Conservation (phyloP, 1,284 basidiomycete species). For the Austropuccinia psidii region DNA sequence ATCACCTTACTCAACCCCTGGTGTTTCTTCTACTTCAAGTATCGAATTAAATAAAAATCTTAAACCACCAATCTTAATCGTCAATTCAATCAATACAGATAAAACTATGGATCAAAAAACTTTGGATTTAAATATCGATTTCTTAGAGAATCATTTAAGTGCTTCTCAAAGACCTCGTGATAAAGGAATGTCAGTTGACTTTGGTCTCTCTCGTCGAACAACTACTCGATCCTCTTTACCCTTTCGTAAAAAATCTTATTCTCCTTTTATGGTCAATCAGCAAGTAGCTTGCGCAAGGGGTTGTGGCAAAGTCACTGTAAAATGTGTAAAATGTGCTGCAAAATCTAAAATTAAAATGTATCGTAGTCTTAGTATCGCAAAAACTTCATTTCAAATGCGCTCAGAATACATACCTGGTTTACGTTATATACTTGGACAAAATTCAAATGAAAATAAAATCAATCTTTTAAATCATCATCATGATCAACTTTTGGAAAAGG, state of each 20-base stretch:
- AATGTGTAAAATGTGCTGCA: conserved; percentile 31
- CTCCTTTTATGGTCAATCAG: conserved; percentile 8
- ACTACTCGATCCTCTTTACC: conserved; percentile 12
- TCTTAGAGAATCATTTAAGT: too few relatives aligned
- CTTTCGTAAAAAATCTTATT: conserved; percentile 8
- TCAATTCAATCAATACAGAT: too few relatives aligned
- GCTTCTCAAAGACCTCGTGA: neutral
- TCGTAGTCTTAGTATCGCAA: conserved; percentile 20
- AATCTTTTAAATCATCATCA: neutral
- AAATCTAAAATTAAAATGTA: conserved; percentile 21
- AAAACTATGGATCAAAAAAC: too few relatives aligned
- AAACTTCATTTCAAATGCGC: neutral
- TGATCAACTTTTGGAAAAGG: neutral
- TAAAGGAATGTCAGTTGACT: conserved; percentile 22
- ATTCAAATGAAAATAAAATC: neutral
- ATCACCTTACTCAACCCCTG: conserved; percentile 9
- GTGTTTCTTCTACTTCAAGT: neutral
- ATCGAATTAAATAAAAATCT: too few relatives aligned
- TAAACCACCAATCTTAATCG: too few relatives aligned
- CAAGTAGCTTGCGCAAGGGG: conserved; percentile 29
- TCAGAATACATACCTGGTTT: neutral
- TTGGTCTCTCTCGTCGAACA: conserved; percentile 4
- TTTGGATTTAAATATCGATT: too few relatives aligned
- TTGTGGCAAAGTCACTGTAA: conserved; percentile 29
- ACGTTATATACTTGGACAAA: neutral